Base-by-base conservation (phyloP, 1,284 basidiomycete genomes). In the Cystobasidium sp. region DNA sequence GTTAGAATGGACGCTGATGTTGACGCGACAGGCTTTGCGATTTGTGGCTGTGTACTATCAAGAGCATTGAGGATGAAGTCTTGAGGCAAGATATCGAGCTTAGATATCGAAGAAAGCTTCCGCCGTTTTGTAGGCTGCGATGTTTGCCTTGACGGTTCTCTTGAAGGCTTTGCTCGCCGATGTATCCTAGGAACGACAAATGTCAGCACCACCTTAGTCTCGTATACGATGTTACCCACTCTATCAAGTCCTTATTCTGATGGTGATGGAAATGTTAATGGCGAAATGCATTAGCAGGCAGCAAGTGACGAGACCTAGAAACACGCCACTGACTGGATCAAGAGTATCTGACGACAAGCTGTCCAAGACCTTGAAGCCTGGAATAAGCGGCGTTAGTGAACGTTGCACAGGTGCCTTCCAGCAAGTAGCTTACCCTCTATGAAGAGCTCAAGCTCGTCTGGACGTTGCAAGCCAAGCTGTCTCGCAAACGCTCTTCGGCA, bases 341-440 rank as follows among this genome's bases (percentile, higher is more conserved):
- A 73, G 44, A 41, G 58, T 73, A 43, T 65, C 61, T 20, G 62
- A 49, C 7, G 49, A 18, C 47, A 61, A 37, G 37, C 37, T 65
- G 62, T 73, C 70, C 37, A 73, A 44, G 14, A 73, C 51, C 20
- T 37, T 41, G 53, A 73, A 73, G 49, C 70, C 70, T 65, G 31
- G 0, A 12, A 39, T 43, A 14, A 56, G 49, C 64, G 8, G 6
- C 31, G 12, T 20, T 41, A 9, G 6, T 16, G 24, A 18, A 61
- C 14, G 4, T 44, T 16, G 31, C 3, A 61, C 39, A 41, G 4
- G 14, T 58, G 31, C 46, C 22, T 12, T 20, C 24, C 39, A 49
- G 8, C 41, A n/a, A 43, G 22, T 22, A 10, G 52, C 46, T 39
- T 43, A 71, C 69, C 69, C 16, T 71, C 69, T 20, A 71, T 61